Percentiles rank a stretch among this genome's conserved stretches.
Conservation (phyloP, 805 yeast genomes). For the Zygosaccharomyces bisporus region DNA sequence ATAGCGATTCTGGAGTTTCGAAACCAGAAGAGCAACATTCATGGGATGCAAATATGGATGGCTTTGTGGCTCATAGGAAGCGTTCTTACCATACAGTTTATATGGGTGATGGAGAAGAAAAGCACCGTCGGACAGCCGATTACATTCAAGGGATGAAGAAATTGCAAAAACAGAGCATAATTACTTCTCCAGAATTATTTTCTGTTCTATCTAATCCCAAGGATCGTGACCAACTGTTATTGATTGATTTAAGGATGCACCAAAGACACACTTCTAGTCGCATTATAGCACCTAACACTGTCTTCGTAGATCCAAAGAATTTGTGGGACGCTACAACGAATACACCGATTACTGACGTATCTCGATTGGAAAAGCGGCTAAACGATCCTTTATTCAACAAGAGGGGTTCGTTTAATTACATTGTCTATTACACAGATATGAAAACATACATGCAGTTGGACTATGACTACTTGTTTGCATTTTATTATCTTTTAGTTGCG, state of each 20-base stretch:
- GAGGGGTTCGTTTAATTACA: constrained; percentile 34
- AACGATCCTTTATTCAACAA: constrained; percentile 30
- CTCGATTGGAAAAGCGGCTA: constrained; percentile 30
- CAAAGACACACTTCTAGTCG: constrained; percentile 35
- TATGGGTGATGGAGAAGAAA: constrained; percentile 33
- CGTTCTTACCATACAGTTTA: constrained; percentile 42
- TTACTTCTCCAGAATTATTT: constrained; percentile 41
- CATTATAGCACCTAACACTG: constrained; percentile 38
- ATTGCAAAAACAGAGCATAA: constrained; percentile 50
- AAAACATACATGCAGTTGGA: constrained; percentile 32
- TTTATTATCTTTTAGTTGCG: constrained; percentile 29
- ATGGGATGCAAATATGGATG: constrained; percentile 16
- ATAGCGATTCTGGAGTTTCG: constrained; percentile 3
- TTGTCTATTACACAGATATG: constrained; percentile 41
- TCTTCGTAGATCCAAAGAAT: constrained; percentile 41
- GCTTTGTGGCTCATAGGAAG: constrained; percentile 33
- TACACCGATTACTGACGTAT: constrained; percentile 35
- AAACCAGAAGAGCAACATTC: constrained; percentile 1
- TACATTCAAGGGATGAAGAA: constrained; percentile 27
- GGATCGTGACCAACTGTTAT: constrained; percentile 38
- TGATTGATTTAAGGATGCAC: constrained; percentile 42
- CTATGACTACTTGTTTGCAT: constrained; percentile 35
- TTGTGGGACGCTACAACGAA: constrained; percentile 27
- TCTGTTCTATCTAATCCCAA: constrained; percentile 45
- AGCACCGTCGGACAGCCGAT: constrained; percentile 19